A percentile compares a stretch with the other conserved stretches of the same genome.
These are phyloP conservation scores for Trametes cinnabarina DNA, from an alignment of 768 basidiomycete species.

Conservation along the genomic window DNA sequence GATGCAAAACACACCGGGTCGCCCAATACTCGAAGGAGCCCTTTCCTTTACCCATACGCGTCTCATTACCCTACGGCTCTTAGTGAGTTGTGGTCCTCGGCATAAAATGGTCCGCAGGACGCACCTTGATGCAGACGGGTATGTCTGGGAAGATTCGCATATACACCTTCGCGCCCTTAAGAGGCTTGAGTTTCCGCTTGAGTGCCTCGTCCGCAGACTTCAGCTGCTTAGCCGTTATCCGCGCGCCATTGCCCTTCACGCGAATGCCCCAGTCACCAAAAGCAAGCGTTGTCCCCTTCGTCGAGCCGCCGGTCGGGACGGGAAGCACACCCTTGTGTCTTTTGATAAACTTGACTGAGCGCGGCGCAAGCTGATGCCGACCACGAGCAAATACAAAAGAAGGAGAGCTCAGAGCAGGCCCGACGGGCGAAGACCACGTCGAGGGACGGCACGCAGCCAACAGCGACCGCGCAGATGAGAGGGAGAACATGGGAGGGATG, in stretches of 20 bases:
- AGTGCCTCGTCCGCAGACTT: slow-evolving; percentile 84
- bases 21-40: slow-evolving; percentile 98
- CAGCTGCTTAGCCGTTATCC: slow-evolving; percentile 89
- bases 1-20: slow-evolving; percentile 49
- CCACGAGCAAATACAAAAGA: slow-evolving; percentile 27
- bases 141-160: slow-evolving; percentile 94
- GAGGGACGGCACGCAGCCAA: slow-evolving; percentile 27
- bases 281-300: slow-evolving; percentile 88
- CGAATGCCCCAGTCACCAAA: slow-evolving; percentile 92
- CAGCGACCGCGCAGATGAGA: slow-evolving; percentile 28
- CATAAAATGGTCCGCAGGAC: slow-evolving; percentile 22
- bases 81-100: too few relatives aligned
- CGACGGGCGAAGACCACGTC: slow-evolving; percentile 13
- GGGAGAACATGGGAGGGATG: slow-evolving; percentile 30
- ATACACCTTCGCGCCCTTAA: slow-evolving; percentile 87
- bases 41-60: slow-evolving; percentile 99
- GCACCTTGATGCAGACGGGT: slow-evolving; percentile 93
- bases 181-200: slow-evolving; percentile 81
- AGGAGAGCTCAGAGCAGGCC: slow-evolving; percentile 1
- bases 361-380: slow-evolving; percentile 69
- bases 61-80: slow-evolving; percentile 90
- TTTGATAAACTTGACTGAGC: slow-evolving; percentile 78
- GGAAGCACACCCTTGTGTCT: slow-evolving; percentile 89
- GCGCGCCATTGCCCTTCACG: slow-evolving; percentile 76
- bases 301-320: slow-evolving; percentile 86